A percentile compares a stretch with the other conserved stretches of the same genome.
These are phyloP conservation scores for Delonix regia DNA, from an alignment of 306 rosid species.

Conservation along the genomic window DNA sequence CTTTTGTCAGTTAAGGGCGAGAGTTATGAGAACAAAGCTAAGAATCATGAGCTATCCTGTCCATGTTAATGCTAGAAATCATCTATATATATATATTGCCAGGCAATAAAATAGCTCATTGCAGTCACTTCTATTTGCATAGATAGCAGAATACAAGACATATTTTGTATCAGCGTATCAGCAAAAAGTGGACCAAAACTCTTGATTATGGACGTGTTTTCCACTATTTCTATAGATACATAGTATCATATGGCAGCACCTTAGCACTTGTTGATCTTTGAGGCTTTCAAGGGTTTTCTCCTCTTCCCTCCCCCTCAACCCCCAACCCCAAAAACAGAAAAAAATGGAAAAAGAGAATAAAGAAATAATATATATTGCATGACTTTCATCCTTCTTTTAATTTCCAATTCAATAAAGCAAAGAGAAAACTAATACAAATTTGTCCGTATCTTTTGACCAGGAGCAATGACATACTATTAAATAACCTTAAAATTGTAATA, in stretches of 20 bases:
- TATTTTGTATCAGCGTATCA: not conserved
- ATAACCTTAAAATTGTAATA: no score
- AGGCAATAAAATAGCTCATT: not conserved
- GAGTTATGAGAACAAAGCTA: not conserved
- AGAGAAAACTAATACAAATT: no score
- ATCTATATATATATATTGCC: not conserved
- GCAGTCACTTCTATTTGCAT: not conserved
- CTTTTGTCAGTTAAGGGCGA: not conserved
- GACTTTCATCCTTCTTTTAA: not conserved
- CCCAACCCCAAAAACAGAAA: not conserved
- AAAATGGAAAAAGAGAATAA: not conserved
- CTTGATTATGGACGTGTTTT: not conserved
- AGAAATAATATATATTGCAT: not conserved
- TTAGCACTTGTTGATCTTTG: not conserved
- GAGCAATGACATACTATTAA: no score
- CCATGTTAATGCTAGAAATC: not conserved
- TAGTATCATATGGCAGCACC: no score
- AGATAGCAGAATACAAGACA: no score
- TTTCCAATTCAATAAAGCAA: not conserved
- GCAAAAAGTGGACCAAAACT: not conserved
- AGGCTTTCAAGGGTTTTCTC: no score
- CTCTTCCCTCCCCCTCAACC: not conserved
- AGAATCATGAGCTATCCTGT: not conserved
- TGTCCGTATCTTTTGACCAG: no score
- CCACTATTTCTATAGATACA: no score